Conservation (phyloP, 768 basidiomycete species). For the Suillus americanus region DNA sequence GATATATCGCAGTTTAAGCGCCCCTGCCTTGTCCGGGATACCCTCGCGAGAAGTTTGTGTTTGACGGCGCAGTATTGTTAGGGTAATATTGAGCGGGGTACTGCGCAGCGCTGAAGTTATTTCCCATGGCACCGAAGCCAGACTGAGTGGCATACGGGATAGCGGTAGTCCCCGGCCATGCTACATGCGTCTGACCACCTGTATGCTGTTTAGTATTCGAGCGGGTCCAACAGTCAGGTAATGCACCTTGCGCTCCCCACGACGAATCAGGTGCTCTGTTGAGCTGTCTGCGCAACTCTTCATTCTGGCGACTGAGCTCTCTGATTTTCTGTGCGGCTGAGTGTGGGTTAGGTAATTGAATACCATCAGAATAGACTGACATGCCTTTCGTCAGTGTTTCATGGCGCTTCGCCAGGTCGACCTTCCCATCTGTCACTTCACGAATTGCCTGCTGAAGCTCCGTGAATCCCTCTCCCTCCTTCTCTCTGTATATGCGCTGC, state of each 20-base stretch:
- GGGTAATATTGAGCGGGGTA: background rate
- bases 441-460: constrained; percentile 7
- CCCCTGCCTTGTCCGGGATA: background rate
- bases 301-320: background rate
- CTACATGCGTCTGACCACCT: background rate
- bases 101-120: background rate
- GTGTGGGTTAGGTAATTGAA: background rate
- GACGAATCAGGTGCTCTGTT: background rate
- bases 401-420: constrained; percentile 15
- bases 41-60: background rate
- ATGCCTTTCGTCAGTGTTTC: constrained; percentile 22
- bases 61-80: background rate
- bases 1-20: background rate
- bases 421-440: constrained; percentile 9
- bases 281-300: background rate
- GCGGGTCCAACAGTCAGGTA: background rate
- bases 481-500: constrained; percentile 2
- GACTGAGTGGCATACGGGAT: background rate
- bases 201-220: background rate
- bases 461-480: background rate
- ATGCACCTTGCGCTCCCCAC: background rate
- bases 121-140: background rate
- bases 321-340: background rate
- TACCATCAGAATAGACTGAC: background rate
- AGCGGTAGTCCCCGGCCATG: background rate